Evolutionary conservation across 1,284 basidiomycete genomes (phyloP).

Genomic region (Athelia psychrophila): DNA sequence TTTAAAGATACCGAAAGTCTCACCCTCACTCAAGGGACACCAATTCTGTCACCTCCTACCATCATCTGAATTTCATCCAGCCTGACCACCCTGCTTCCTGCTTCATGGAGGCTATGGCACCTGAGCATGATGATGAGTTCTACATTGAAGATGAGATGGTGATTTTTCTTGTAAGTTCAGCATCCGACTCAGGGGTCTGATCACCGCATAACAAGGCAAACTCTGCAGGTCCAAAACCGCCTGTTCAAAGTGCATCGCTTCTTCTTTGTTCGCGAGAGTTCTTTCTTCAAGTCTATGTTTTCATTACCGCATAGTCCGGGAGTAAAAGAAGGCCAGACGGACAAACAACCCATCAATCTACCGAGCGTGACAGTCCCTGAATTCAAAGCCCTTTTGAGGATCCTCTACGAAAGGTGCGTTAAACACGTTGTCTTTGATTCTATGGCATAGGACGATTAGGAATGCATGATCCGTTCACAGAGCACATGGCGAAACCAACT

Average conservation of each 20-base stretch:
- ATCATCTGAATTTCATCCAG: no score
- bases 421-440: background rate
- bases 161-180: conserved; percentile 16
- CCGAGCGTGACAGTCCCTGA: conserved; percentile 21
- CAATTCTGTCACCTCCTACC: no score
- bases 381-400: conserved; percentile 31
- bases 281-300: conserved; percentile 31
- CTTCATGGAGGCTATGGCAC: background rate
- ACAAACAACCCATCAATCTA: conserved; percentile 27
- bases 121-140: conserved; percentile 9
- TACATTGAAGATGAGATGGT: conserved; percentile 17
- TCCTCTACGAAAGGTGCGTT: conserved; percentile 32
- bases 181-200: background rate
- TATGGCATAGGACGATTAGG: background rate
- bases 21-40: no score
- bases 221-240: conserved; percentile 28
- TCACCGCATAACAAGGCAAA: background rate
- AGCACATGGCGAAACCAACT: conserved; percentile 21
- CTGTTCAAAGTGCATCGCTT: conserved; percentile 35
- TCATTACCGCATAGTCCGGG: conserved; percentile 14
- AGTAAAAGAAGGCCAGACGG: conserved; percentile 19
- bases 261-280: conserved; percentile 31
- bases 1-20: no score
- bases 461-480: conserved; percentile 12
- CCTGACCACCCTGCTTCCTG: no score